Evolutionary conservation across 805 yeast genomes (phyloP).

Genomic region (Vanderwaltozyma yarrowii): DNA sequence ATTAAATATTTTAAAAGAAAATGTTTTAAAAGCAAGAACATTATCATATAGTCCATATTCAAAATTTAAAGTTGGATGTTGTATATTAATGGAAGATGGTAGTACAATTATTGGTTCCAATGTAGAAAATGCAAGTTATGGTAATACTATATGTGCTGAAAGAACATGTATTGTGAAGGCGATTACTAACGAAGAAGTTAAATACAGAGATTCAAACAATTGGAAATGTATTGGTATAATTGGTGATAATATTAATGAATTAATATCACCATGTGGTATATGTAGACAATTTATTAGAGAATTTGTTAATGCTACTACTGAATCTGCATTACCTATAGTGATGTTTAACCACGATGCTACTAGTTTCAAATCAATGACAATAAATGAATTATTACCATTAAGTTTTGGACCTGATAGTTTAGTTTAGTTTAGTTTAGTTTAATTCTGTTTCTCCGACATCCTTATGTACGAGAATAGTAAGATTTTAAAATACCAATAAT

Average conservation of each 20-base stretch:
- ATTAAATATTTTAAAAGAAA: constrained; percentile 14
- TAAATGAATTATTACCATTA: constrained; percentile 63
- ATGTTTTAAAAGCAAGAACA: constrained; percentile 30
- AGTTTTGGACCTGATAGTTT: constrained; percentile 81
- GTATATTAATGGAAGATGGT: constrained; percentile 44
- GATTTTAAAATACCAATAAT: no score
- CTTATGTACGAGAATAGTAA: no score
- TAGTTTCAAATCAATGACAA: constrained; percentile 34
- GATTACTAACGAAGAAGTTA: constrained; percentile 24
- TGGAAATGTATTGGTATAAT: constrained; percentile 22
- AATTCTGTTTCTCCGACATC: no score
- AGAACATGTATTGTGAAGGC: constrained; percentile 54
- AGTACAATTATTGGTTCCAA: constrained; percentile 63
- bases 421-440: no score
- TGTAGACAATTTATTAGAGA: constrained; percentile 88
- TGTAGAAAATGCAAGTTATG: constrained; percentile 88
- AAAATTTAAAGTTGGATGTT: constrained; percentile 62
- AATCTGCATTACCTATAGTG: constrained; percentile 40
- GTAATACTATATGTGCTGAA: constrained; percentile 71
- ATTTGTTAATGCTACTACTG: constrained; percentile 37
- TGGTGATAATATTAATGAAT: constrained; percentile 32
- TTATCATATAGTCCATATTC: constrained; percentile 42
- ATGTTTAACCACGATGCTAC: constrained; percentile 57
- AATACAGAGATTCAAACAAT: constrained; percentile 4
- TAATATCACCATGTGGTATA: constrained; percentile 86